Percentiles rank a stretch among this genome's conserved stretches.
phyloP scores from a whole-genome alignment of 106 monocot species.

The Acanthochlamys bracteata region DNA sequence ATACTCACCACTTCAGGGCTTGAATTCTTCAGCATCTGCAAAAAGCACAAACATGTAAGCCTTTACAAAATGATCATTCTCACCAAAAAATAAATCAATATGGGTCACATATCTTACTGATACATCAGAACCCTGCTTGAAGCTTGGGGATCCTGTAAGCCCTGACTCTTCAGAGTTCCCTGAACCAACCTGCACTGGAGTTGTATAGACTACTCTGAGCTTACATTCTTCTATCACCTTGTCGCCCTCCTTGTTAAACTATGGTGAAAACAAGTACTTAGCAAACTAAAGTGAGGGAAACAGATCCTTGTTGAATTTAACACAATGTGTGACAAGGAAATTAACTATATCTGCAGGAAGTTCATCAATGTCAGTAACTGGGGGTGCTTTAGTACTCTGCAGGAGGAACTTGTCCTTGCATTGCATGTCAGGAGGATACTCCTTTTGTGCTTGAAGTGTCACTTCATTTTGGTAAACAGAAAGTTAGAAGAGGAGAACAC shows the following conservation, averaged over 20 bases:
- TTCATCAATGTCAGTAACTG: conserved; percentile 70
- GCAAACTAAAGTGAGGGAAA: neutral
- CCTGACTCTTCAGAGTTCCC: conserved; percentile 39
- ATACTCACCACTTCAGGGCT: conserved; percentile 41
- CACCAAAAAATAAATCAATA: neutral
- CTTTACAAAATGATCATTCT: neutral
- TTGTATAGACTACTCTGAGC: conserved; percentile 62
- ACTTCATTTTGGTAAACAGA: conserved; percentile 24
- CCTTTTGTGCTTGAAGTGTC: conserved; percentile 75
- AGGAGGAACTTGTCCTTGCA: conserved; percentile 95
- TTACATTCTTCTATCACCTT: conserved; percentile 74
- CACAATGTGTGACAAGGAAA: neutral
- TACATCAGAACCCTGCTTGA: conserved; percentile 23
- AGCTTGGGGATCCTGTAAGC: conserved; percentile 6
- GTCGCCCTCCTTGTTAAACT: conserved; percentile 79
- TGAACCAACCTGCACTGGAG: conserved; percentile 20
- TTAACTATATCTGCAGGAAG: conserved; percentile 64
- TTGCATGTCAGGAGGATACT: conserved; percentile 66
- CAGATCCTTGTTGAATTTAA: neutral
- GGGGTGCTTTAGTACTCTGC: conserved; percentile 74
- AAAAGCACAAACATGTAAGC: neutral
- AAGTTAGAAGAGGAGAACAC: neutral
- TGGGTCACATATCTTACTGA: conserved; percentile 21
- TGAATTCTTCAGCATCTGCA: conserved; percentile 32
- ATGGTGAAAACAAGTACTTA: conserved; percentile 5